phyloP scores from a whole-genome alignment of 768 basidiomycete genomes.

The Suillus subaureus region DNA sequence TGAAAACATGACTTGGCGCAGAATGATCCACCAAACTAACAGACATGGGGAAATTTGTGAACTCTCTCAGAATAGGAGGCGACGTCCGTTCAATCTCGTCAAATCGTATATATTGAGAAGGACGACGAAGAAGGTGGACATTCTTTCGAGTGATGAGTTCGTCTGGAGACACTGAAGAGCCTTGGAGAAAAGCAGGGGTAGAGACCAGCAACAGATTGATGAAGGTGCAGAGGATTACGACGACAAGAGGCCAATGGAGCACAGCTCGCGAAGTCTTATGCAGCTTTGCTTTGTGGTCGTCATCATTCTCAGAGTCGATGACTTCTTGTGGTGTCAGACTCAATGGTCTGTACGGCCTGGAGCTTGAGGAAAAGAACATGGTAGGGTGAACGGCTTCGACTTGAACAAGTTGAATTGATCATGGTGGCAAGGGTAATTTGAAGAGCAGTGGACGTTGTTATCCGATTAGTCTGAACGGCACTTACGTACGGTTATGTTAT shows the following conservation, averaged over 20 bases:
- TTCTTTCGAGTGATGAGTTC: background rate
- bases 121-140: background rate
- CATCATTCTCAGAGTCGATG: background rate
- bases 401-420: background rate
- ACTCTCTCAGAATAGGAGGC: background rate
- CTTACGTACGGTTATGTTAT: too few relatives aligned
- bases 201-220: background rate
- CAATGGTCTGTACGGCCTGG: background rate
- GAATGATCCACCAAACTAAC: slow-evolving; percentile 2
- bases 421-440: background rate
- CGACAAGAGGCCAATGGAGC: background rate
- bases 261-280: background rate
- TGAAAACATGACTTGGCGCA: slow-evolving; percentile 1
- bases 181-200: background rate
- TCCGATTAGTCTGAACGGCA: background rate
- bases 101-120: slow-evolving; percentile 1
- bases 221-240: background rate
- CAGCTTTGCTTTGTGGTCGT: background rate
- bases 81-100: background rate
- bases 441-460: background rate
- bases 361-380: slow-evolving; percentile 1
- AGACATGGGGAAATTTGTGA: background rate
- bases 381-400: background rate
- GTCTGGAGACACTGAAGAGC: background rate
- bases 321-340: background rate